Conservation (phyloP, 345 rosid species). For the Turritis glabra region DNA sequence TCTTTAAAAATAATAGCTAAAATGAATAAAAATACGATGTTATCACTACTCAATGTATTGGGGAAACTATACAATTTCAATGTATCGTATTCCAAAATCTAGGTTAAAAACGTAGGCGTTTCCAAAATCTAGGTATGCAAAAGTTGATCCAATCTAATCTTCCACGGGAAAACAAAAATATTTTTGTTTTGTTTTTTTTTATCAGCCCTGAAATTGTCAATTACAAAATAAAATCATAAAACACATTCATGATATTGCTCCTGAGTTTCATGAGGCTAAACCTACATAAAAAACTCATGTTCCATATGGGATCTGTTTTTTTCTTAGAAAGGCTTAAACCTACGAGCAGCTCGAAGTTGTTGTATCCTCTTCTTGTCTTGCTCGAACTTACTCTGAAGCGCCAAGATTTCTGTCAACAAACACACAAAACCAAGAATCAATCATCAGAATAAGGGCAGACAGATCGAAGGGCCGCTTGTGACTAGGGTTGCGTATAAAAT, state of each 20-base stretch:
- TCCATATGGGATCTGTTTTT: background rate
- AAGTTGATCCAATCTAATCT: background rate
- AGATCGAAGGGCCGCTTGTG: background rate
- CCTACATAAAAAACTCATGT: background rate
- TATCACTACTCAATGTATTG: no score
- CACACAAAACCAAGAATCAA: slow-evolving; percentile 16
- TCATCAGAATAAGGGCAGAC: background rate
- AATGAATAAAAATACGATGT: no score
- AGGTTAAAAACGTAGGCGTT: no score
- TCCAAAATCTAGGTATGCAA: no score
- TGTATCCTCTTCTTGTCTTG: slow-evolving; percentile 89
- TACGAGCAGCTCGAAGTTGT: slow-evolving; percentile 85
- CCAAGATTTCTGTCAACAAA: slow-evolving; percentile 68
- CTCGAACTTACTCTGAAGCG: slow-evolving; percentile 83
- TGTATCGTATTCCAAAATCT: no score
- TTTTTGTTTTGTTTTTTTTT: background rate
- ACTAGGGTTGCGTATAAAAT: background rate
- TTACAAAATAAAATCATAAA: slow-evolving; percentile 21
- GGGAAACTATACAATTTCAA: no score
- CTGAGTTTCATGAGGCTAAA: background rate
- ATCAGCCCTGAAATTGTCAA: slow-evolving; percentile 1
- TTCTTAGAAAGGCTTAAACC: slow-evolving; percentile 73
- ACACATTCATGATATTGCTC: slow-evolving; percentile 10
- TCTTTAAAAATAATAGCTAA: no score
- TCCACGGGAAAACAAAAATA: background rate